These are phyloP conservation scores for Centella asiatica DNA, from an alignment of 129 eudicot genomes.

Conservation along the genomic window DNA sequence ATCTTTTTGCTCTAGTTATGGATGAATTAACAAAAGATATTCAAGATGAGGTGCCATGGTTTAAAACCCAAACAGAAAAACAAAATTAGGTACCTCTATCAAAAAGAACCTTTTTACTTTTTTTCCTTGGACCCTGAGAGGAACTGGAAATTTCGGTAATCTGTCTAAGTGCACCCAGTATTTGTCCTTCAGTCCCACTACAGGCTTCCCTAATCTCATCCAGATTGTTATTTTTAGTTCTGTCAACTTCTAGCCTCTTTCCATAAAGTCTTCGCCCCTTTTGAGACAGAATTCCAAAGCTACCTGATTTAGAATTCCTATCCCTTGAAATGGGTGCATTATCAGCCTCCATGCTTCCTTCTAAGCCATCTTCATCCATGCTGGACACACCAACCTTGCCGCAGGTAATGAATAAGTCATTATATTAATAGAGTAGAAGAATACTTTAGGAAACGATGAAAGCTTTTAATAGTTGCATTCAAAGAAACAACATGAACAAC, in stretches of 20 bases:
- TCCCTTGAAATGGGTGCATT: constrained; percentile 16
- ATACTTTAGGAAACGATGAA: background rate
- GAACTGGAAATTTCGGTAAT: constrained; percentile 16
- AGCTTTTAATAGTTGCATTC: background rate
- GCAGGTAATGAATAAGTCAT: background rate
- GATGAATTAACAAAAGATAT: background rate
- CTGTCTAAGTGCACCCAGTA: constrained; percentile 16
- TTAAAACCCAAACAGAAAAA: background rate
- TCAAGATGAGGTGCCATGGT: no score
- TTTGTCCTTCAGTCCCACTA: constrained; percentile 39
- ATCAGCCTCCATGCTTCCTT: constrained; percentile 48
- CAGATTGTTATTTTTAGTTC: background rate
- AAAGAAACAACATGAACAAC: constrained; percentile 2
- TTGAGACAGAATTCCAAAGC: constrained; percentile 18
- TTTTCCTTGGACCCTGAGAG: constrained; percentile 41
- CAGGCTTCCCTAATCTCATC: constrained; percentile 43
- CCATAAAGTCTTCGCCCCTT: constrained; percentile 35
- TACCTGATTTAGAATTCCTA: constrained; percentile 12
- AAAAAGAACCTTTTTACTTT: constrained; percentile 30
- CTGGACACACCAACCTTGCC: constrained; percentile 25
- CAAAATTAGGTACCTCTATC: constrained; percentile 32
- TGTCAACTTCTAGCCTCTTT: constrained; percentile 29
- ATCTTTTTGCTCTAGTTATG: no score
- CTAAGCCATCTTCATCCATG: constrained; percentile 37
- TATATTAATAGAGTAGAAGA: background rate